A percentile compares a stretch with the other conserved stretches of the same genome.
These are phyloP conservation scores for Chenopodium album DNA, from an alignment of 148 eudicot genomes.

Conservation along the genomic window DNA sequence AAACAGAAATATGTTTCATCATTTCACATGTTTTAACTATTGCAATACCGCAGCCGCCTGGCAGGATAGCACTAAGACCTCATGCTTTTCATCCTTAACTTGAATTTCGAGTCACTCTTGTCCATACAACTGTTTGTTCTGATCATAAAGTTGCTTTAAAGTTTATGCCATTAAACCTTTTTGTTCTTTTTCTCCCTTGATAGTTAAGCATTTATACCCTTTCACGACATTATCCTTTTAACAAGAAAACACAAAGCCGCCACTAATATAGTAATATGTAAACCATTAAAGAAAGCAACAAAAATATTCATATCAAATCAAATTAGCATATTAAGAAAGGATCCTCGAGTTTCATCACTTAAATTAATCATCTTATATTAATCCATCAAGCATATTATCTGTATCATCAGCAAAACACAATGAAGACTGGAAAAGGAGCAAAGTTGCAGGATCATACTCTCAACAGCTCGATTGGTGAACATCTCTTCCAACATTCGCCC, in stretches of 20 bases:
- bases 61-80: neutral
- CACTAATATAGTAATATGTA: neutral
- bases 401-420: neutral
- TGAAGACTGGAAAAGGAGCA: slow-evolving; percentile 1
- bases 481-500: slow-evolving; percentile 70
- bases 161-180: slow-evolving; percentile 3
- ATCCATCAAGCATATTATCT: neutral
- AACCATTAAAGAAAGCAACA: neutral
- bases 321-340: neutral
- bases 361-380: neutral
- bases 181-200: neutral
- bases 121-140: neutral
- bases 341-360: neutral
- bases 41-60: neutral
- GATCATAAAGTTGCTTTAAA: slow-evolving; percentile 3
- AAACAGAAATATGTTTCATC: neutral
- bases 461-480: slow-evolving; percentile 52
- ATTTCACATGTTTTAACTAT: neutral
- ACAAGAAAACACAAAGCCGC: neutral
- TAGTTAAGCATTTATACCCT: neutral
- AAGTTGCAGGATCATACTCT: slow-evolving; percentile 45
- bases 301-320: neutral
- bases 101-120: neutral
- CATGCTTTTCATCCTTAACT: neutral
- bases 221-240: neutral